A percentile compares a stretch with the other conserved stretches of the same genome.
Evolutionary conservation across 495 filamentous ascomycete genomes (phyloP).

Genomic region (Neurospora sp.): DNA sequence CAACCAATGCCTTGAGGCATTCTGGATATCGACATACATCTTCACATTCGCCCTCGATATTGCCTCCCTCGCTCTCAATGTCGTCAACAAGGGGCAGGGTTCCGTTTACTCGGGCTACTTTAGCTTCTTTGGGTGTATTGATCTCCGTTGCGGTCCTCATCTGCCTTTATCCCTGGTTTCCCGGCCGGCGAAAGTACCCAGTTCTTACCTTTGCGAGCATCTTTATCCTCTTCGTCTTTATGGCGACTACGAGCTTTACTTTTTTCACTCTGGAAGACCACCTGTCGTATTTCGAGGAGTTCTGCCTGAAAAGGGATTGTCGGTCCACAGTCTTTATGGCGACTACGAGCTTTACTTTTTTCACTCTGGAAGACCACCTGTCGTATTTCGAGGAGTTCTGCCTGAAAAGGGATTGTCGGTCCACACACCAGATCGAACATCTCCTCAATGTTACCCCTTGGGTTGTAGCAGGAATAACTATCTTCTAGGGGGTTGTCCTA

Average conservation of each 20-base stretch:
- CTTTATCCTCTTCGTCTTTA: background rate
- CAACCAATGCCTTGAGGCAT: background rate
- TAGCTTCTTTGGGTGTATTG: slow-evolving; percentile 66
- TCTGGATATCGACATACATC: background rate
- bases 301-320: background rate
- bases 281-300: background rate
- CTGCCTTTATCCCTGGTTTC: background rate
- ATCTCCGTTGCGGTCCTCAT: slow-evolving; percentile 67
- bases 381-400: background rate
- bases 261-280: background rate
- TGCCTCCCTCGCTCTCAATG: background rate
- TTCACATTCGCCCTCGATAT: background rate
- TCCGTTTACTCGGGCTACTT: slow-evolving; percentile 48
- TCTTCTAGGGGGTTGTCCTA: background rate
- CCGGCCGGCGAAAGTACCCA: background rate
- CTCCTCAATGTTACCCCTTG: background rate
- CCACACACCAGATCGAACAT: background rate
- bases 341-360: background rate
- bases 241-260: background rate
- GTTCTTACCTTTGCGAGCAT: background rate
- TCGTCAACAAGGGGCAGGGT: background rate
- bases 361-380: background rate
- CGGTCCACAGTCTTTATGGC: background rate
- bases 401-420: background rate
- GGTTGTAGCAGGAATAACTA: background rate